Percentiles rank a stretch among this genome's conserved stretches.
Conservation (phyloP, 495 filamentous ascomycete genomes). For the Talaromyces thailandensis region DNA sequence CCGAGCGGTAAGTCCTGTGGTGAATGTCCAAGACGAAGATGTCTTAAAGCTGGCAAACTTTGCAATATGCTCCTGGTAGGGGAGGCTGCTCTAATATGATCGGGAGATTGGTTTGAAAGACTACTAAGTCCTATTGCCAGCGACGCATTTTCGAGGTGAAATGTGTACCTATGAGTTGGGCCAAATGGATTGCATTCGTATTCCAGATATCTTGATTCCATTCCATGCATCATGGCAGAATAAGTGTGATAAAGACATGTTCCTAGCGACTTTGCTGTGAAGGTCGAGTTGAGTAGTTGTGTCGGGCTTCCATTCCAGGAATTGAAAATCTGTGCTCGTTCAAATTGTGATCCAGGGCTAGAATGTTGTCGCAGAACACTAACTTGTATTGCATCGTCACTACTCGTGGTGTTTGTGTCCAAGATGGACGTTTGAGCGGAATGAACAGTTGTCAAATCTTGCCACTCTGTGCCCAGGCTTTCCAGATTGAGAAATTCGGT, state of each 20-base stretch:
- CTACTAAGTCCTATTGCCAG: not conserved
- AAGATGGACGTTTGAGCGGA: not conserved
- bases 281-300: slow-evolving; percentile 15
- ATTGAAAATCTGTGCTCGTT: not conserved
- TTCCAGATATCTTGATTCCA: slow-evolving; percentile 14
- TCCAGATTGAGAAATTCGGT: not conserved
- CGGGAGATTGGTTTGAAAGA: not conserved
- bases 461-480: not conserved
- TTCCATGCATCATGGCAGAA: slow-evolving; percentile 14
- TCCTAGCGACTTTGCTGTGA: slow-evolving; percentile 14
- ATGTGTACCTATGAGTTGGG: not conserved
- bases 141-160: not conserved
- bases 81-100: not conserved
- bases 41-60: slow-evolving; percentile 7
- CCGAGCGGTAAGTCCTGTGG: not conserved
- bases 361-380: not conserved
- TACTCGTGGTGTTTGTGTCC: not conserved
- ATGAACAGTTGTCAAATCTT: not conserved
- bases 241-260: slow-evolving; percentile 12
- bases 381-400: not conserved
- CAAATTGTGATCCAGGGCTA: not conserved
- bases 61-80: slow-evolving; percentile 9
- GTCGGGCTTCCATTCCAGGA: slow-evolving; percentile 13
- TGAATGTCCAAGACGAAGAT: not conserved
- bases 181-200: slow-evolving; percentile 16